Conservation (phyloP, 495 filamentous ascomycete genomes). For the Hamigera avellanea region DNA sequence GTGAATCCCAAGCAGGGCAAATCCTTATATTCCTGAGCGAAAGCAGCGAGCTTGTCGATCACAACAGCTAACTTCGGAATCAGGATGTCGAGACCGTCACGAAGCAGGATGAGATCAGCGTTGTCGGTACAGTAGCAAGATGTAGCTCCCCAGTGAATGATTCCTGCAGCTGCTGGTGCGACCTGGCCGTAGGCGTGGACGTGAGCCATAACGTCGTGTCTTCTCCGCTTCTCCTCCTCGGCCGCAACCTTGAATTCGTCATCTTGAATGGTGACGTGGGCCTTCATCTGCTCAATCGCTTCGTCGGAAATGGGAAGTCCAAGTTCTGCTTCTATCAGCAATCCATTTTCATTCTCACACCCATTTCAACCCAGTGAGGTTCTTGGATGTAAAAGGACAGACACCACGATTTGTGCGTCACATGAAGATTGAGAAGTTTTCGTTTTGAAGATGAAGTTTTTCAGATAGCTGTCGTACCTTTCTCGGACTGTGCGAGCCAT, state of each 20-base stretch:
- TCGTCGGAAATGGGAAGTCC: conserved; percentile 52
- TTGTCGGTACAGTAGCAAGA: conserved; percentile 71
- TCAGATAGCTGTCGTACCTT: conserved; percentile 35
- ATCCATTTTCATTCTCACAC: no score
- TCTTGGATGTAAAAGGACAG: no score
- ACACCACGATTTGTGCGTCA: no score
- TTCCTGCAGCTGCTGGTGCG: conserved; percentile 73
- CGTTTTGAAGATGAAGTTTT: no score
- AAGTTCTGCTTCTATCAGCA: conserved; percentile 27
- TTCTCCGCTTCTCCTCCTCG: conserved; percentile 66
- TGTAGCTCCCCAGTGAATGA: conserved; percentile 73
- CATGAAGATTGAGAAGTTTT: no score
- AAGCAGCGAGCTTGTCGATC: conserved; percentile 65
- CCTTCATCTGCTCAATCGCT: conserved; percentile 64
- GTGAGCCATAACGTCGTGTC: conserved; percentile 64
- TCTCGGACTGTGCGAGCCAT: conserved; percentile 72
- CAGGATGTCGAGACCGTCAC: conserved; percentile 62
- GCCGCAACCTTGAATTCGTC: conserved; percentile 66
- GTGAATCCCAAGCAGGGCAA: conserved; percentile 61
- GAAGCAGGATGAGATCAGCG: conserved; percentile 74
- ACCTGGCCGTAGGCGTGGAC: conserved; percentile 62
- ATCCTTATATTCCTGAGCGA: conserved; percentile 68
- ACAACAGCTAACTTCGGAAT: conserved; percentile 79
- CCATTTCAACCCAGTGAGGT: no score
- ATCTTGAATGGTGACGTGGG: conserved; percentile 61